These are phyloP conservation scores for Phytophthora syringae DNA, from an alignment of 352 stramenopile species.

Conservation along the genomic window DNA sequence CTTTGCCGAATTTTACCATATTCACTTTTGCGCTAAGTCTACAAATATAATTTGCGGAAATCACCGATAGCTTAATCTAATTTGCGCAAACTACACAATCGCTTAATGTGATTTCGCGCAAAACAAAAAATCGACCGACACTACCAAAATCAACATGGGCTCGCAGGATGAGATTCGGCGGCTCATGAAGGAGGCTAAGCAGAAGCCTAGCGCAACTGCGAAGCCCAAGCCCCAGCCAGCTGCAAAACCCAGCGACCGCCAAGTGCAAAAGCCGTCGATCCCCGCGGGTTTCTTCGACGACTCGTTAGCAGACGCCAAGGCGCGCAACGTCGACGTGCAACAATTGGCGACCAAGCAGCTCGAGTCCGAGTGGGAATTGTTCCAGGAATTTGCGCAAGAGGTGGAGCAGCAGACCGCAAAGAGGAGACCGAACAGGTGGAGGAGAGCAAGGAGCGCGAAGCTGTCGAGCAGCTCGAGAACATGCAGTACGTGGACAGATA, in stretches of 20 bases:
- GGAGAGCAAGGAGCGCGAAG: conserved; percentile 53
- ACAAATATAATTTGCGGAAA: too few relatives aligned
- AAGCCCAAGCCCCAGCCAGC: background rate
- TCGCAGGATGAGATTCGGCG: conserved; percentile 43
- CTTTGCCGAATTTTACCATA: too few relatives aligned
- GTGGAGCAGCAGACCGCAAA: conserved; percentile 54
- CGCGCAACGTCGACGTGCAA: conserved; percentile 51
- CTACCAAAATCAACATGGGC: conserved; percentile 9
- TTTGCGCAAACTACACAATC: too few relatives aligned
- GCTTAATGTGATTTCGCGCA: too few relatives aligned
- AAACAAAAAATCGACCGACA: too few relatives aligned
- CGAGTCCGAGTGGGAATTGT: conserved; percentile 64
- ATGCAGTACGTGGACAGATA: conserved; percentile 77
- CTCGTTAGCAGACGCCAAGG: conserved; percentile 55
- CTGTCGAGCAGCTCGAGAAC: conserved; percentile 63
- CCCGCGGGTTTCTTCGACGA: conserved; percentile 64
- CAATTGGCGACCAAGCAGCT: conserved; percentile 50
- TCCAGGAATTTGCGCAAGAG: conserved; percentile 63
- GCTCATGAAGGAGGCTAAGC: conserved; percentile 52
- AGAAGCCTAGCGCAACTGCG: conserved; percentile 20
- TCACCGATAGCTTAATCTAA: too few relatives aligned
- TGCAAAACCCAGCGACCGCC: conserved; percentile 10
- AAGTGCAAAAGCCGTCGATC: conserved; percentile 19
- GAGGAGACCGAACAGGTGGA: conserved; percentile 41
- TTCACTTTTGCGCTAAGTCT: too few relatives aligned